These are phyloP conservation scores for Tieghemostelium lacteum DNA, from an alignment of 78 protist species.

Conservation along the genomic window DNA sequence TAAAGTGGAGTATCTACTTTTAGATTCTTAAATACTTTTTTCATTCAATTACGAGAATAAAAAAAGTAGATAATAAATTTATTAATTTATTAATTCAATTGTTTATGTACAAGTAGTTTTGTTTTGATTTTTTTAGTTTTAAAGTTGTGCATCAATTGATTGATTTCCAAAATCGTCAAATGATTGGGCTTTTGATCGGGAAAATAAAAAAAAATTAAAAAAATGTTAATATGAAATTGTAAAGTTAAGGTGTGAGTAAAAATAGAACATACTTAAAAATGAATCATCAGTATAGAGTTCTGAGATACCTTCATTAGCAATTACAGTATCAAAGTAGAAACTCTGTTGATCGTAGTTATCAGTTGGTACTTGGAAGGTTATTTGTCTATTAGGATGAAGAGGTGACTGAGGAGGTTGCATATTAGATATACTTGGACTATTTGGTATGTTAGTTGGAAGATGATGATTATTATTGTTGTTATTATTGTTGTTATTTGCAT, in stretches of 20 bases:
- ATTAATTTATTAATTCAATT: too few relatives aligned
- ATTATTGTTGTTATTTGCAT: background rate
- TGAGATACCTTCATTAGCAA: constrained; percentile 53
- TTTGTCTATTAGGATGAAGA: background rate
- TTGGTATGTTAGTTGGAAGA: background rate
- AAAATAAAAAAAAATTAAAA: constrained; percentile 5
- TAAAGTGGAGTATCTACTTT: too few relatives aligned
- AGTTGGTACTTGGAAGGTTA: background rate
- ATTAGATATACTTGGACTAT: background rate
- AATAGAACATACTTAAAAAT: constrained; percentile 24
- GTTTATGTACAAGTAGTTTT: too few relatives aligned
- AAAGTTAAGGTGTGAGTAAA: too few relatives aligned
- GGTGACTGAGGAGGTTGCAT: background rate
- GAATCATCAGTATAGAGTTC: constrained; percentile 74
- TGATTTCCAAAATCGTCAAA: constrained; percentile 70
- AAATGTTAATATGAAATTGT: background rate
- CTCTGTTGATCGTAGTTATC: background rate
- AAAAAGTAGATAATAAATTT: too few relatives aligned
- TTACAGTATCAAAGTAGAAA: constrained; percentile 17
- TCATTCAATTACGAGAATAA: too few relatives aligned
- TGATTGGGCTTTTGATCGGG: too few relatives aligned
- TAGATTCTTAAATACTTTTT: too few relatives aligned
- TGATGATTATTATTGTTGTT: background rate
- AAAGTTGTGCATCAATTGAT: constrained; percentile 27
- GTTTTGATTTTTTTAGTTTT: background rate